phyloP scores from a whole-genome alignment of 116 monocot genomes.

The Zostera marina region DNA sequence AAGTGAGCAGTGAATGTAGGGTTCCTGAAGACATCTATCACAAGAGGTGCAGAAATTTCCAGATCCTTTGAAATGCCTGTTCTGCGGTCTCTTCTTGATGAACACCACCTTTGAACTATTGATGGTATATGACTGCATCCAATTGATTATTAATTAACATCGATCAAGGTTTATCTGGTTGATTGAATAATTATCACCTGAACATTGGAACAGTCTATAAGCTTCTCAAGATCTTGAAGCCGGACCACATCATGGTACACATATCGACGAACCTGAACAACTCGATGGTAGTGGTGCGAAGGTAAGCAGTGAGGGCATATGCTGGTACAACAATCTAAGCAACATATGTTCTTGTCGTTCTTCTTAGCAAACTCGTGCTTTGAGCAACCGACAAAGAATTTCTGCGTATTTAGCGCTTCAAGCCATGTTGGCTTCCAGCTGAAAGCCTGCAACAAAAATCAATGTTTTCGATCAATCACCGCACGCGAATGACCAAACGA shows the following conservation, averaged over 20 bases:
- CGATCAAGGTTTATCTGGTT: background rate
- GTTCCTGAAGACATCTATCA: slow-evolving; percentile 84
- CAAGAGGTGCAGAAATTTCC: slow-evolving; percentile 93
- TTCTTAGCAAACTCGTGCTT: slow-evolving; percentile 55
- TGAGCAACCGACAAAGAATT: slow-evolving; percentile 60
- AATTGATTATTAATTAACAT: too few relatives aligned
- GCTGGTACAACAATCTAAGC: slow-evolving; percentile 81
- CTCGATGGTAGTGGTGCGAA: slow-evolving; percentile 44
- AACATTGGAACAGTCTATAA: slow-evolving; percentile 84
- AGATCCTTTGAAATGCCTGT: slow-evolving; percentile 75
- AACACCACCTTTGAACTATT: slow-evolving; percentile 93
- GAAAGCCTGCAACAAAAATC: slow-evolving; percentile 17
- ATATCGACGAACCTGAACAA: slow-evolving; percentile 73
- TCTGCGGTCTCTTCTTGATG: slow-evolving; percentile 90
- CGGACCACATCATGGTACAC: slow-evolving; percentile 84
- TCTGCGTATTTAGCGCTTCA: slow-evolving; percentile 62
- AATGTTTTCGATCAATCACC: too few relatives aligned
- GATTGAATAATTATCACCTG: slow-evolving; percentile 25
- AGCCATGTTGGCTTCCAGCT: slow-evolving; percentile 71
- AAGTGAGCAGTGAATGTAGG: slow-evolving; percentile 87
- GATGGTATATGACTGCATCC: slow-evolving; percentile 91
- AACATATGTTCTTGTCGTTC: slow-evolving; percentile 95
- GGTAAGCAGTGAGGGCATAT: slow-evolving; percentile 83
- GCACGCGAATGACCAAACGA: too few relatives aligned
- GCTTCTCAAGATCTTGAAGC: slow-evolving; percentile 70